These are phyloP conservation scores for Aspergillus kassunensis DNA, from an alignment of 495 filamentous ascomycete genomes.

Conservation along the genomic window DNA sequence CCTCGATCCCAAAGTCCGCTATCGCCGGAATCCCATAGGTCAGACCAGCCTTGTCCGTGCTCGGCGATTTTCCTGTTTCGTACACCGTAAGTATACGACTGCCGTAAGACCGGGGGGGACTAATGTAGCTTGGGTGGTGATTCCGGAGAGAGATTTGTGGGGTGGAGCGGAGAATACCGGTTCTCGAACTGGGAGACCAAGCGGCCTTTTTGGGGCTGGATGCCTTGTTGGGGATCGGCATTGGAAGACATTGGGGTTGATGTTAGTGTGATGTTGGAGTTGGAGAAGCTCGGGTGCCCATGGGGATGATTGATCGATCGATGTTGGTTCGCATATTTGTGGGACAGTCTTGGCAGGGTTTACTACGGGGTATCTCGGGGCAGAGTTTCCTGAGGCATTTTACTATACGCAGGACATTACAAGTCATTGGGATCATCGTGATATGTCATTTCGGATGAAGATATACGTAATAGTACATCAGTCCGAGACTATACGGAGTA, in stretches of 20 bases:
- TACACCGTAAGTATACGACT: no score
- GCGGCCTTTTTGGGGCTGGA: neutral
- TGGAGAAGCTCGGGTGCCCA: no score
- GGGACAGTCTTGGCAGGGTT: no score
- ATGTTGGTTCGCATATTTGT: no score
- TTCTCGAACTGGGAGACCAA: conserved; percentile 3
- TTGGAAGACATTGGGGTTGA: neutral
- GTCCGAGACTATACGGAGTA: no score
- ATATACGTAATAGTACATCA: no score
- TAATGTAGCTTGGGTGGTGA: no score
- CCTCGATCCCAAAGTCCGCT: conserved; percentile 42
- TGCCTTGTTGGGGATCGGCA: neutral
- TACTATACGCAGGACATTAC: neutral
- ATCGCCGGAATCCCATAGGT: conserved; percentile 34
- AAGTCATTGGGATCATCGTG: neutral
- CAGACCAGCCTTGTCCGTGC: conserved; percentile 30
- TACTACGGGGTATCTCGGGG: no score
- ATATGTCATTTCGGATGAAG: neutral
- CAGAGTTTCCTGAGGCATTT: no score
- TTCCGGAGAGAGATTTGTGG: neutral
- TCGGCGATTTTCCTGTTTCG: conserved; percentile 11
- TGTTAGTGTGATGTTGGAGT: no score
- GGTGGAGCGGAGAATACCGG: neutral
- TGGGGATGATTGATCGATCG: no score
- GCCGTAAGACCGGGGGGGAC: no score